Conservation (phyloP, 2,329 filamentous ascomycete genomes). For the Lecanicillium sp. region DNA sequence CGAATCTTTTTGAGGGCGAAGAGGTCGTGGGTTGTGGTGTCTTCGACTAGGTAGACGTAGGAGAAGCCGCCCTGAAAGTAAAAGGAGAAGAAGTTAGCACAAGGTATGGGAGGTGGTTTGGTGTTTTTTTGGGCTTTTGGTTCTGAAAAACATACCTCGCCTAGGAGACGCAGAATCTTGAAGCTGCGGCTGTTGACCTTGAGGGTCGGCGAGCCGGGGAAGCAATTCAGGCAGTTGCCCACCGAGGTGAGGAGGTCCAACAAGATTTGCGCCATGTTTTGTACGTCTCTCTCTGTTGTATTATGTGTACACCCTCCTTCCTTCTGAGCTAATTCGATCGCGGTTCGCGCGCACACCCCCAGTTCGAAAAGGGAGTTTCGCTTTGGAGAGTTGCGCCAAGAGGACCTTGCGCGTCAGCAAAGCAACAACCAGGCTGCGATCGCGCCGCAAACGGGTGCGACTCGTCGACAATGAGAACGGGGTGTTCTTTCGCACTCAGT, state of each 20-base stretch:
- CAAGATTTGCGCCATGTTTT: slow-evolving; percentile 74
- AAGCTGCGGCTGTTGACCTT: slow-evolving; percentile 94
- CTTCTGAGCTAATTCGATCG: too few species aligned
- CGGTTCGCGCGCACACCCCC: too few species aligned
- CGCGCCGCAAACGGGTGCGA: too few species aligned
- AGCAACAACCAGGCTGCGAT: too few species aligned
- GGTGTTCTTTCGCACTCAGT: too few species aligned
- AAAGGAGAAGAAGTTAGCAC: not conserved
- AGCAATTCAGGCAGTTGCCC: slow-evolving; percentile 92
- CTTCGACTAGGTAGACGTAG: slow-evolving; percentile 97
- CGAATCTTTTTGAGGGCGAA: slow-evolving; percentile 98
- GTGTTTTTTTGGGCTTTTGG: not conserved
- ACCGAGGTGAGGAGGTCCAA: slow-evolving; percentile 86
- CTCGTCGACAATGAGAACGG: too few species aligned
- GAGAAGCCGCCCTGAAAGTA: slow-evolving; percentile 80
- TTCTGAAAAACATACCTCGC: slow-evolving; percentile 59
- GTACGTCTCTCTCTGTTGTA: not conserved
- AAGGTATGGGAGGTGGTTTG: not conserved
- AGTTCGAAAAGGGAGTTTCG: too few species aligned
- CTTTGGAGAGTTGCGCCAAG: too few species aligned
- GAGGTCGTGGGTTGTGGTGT: slow-evolving; percentile 72
- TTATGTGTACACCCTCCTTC: too few species aligned
- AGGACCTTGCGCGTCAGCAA: too few species aligned
- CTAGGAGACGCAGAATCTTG: slow-evolving; percentile 88
- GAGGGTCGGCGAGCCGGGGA: slow-evolving; percentile 85